Conservation (phyloP, 495 filamentous ascomycete species). For the Evernia prunastri region DNA sequence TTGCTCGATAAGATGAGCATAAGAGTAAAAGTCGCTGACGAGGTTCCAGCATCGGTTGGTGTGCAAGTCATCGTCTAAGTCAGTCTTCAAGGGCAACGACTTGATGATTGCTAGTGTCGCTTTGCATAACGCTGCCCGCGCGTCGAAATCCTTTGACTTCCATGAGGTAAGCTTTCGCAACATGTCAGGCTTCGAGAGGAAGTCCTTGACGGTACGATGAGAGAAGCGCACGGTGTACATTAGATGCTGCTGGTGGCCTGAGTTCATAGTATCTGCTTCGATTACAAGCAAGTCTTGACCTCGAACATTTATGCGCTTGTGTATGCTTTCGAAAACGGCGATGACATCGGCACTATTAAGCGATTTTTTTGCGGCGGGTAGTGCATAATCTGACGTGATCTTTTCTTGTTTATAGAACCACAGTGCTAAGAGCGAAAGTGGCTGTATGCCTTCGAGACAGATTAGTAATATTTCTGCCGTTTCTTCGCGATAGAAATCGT, state of each 20-base stretch:
- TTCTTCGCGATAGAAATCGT: conserved; percentile 12
- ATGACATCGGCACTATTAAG: neutral
- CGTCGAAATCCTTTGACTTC: neutral
- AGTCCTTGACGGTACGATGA: conserved; percentile 8
- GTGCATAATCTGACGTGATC: neutral
- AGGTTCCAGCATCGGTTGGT: neutral
- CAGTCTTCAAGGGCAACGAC: neutral
- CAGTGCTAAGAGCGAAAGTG: conserved; percentile 7
- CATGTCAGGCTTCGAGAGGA: conserved; percentile 7
- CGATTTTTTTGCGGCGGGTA: neutral
- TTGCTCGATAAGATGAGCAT: neutral
- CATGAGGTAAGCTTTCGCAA: neutral
- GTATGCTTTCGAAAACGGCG: neutral
- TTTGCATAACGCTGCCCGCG: neutral
- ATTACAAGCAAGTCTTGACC: conserved; percentile 12
- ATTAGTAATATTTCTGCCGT: conserved; percentile 9
- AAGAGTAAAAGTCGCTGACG: conserved; percentile 3
- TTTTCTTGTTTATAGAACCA: conserved; percentile 10
- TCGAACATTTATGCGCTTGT: conserved; percentile 11
- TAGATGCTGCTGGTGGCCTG: neutral
- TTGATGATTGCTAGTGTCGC: conserved; percentile 7
- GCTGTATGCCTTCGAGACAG: neutral
- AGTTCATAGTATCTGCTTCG: neutral
- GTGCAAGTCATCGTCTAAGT: neutral
- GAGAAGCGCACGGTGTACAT: conserved; percentile 4